Evolutionary conservation across 768 basidiomycete species (phyloP), one percentile per base, ranked within the genome.

Genomic region (Podaxis mareebaensis): DNA sequence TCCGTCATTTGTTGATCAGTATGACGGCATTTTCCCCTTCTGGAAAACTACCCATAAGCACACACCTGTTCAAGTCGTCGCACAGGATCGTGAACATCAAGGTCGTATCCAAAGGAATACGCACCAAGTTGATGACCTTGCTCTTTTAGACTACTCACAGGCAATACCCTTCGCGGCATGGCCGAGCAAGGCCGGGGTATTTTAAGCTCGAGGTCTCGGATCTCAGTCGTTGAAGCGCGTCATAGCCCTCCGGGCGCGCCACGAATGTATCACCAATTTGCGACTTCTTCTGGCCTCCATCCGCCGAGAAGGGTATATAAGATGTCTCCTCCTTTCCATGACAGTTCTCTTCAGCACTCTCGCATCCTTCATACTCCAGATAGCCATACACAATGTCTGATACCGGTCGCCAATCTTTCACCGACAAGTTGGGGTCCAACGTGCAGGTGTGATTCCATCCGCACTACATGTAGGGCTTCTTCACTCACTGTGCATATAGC

Each of bases 371-470:
- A 12, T 44, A 10, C 42, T 7, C 49, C 22, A n/a, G 8, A 24
- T 49, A 49, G 26, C 42, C 13, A 20, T 51, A 26, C 63, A 79
- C 59, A 66, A 86, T 86, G 85, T 82, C 85, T 70, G 85, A 88
- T 70, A 73, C 77, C 57, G 78, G 73, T 61, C 85, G 86, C 67
- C 84, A 86, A 79, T 81, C 79, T 63, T 74, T 85, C 75, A 82
- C 83, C 70, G 84, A 86, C 79, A 88, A 87, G 76, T 80, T 78
- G 54, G 64, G 70, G 40, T 65, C 84, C 69, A 75, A 81, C 49
- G 2, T 85, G 58, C 85, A 87, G 82, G 85, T 85, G 53, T 1
- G 61, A 44, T 33, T 58, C 28, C 7, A 39, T 44, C 24, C 36
- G 26, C 12, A 10, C 13, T 12, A 15, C 39, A 20, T 10, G 12